Base-by-base conservation (phyloP, 805 yeast genomes). In the Spathaspora arborariae region DNA sequence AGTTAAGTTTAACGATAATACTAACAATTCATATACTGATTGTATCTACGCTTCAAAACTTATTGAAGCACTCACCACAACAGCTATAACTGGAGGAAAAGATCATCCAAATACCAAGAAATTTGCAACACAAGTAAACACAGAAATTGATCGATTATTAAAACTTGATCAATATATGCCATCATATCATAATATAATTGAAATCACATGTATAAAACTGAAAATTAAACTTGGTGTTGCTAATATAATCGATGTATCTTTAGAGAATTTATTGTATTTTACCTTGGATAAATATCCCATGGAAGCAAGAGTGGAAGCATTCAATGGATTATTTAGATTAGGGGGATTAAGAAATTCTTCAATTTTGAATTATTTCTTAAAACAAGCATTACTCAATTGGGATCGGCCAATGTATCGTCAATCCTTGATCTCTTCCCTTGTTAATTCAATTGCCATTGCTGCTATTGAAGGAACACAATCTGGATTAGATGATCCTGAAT, bases 151-250 rank as follows among this genome's bases (percentile, higher is more conserved):
- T 46, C 75, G 97, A 48, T 76, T 82, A 49, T 80, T 82, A 53
- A 81, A 90, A 51, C 75, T 94, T 67, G 98, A 92, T 57, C 82
- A 79, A 38, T 89, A 95, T 95, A 74, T 85, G 6, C 92, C 97
- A 1, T 84, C 96, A 0, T 81, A 78, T 51, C 84, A 81, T 44
- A 61, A 76, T 47, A 51, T 74, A 33, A 68, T 87, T 35, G 74
- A 90, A 15, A 64, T 72, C 21, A 68, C 79, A 4, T 79, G 90
- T 22, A 54, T 90, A 19, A 63, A 67, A 35, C 83, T 80, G 51
- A 86, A 84, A 51, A 73, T 86, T 37, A 63, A 70, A 33, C 65
- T 94, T 37, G 81, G 85, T 0, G 62, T 76, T 10, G 67, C 69
- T 16, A 88, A 89, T 0, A 63, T 81, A 8, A 68, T 78, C 19